phyloP scores from a whole-genome alignment of 495 filamentous ascomycete genomes.

The Penicillium bialowiezense region DNA sequence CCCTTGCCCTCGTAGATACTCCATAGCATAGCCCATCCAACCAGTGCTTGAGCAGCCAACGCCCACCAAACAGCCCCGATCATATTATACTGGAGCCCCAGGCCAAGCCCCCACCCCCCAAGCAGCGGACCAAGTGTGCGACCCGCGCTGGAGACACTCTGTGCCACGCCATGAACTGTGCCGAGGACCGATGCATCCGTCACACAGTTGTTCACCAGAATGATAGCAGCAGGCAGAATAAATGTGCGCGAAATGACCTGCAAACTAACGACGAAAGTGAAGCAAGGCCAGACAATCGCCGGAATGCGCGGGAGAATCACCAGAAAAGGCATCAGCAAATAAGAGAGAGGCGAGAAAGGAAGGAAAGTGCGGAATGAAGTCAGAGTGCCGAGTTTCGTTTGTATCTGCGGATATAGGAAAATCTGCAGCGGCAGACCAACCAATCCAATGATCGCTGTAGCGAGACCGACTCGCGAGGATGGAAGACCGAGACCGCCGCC shows the following conservation, averaged over 20 bases:
- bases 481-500: conserved; percentile 68
- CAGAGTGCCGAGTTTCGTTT: conserved; percentile 59
- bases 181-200: conserved; percentile 60
- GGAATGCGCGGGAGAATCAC: conserved; percentile 51
- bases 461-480: conserved; percentile 65
- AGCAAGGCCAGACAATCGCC: conserved; percentile 52
- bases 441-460: conserved; percentile 66
- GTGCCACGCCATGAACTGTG: conserved; percentile 67
- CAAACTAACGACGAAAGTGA: conserved; percentile 58
- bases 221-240: conserved; percentile 63
- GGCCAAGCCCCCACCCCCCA: conserved; percentile 62
- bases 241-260: conserved; percentile 74
- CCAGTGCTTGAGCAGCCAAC: conserved; percentile 48
- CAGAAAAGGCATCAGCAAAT: conserved; percentile 65
- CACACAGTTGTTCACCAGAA: conserved; percentile 68
- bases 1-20: conserved; percentile 54
- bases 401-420: conserved; percentile 64
- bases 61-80: conserved; percentile 72
- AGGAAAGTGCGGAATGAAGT: conserved; percentile 57
- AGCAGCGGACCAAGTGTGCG: conserved; percentile 65
- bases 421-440: conserved; percentile 69
- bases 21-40: conserved; percentile 50
- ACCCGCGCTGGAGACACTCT: conserved; percentile 57
- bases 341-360: conserved; percentile 63
- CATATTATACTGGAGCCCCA: conserved; percentile 61